Evolutionary conservation across 2,329 filamentous ascomycete genomes (phyloP).

Genomic region (Parascedosporium putredinis): DNA sequence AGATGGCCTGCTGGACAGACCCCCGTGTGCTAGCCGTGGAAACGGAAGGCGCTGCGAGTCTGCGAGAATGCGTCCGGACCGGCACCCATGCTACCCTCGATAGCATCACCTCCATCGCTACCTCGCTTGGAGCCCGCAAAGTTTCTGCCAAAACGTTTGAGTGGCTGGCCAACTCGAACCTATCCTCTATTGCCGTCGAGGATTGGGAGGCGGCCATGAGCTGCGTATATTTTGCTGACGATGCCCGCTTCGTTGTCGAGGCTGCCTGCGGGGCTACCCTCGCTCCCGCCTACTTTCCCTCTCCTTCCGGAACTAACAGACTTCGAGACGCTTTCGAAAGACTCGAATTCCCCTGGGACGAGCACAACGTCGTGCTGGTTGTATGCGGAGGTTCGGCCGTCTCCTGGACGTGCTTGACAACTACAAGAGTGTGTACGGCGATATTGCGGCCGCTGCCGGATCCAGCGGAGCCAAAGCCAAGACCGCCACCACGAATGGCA

Average conservation of each 20-base stretch:
- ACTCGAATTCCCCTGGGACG: constrained; percentile 38
- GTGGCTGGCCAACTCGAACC: constrained; percentile 39
- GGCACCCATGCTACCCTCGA: constrained; percentile 51
- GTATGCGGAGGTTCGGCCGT: constrained; percentile 73
- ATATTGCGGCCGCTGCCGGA: background rate
- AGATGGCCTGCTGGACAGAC: constrained; percentile 15
- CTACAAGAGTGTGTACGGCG: constrained; percentile 34
- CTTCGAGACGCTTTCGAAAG: constrained; percentile 47
- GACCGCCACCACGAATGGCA: no score
- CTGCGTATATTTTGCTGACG: constrained; percentile 67
- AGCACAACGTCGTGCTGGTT: constrained; percentile 69
- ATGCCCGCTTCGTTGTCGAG: constrained; percentile 74
- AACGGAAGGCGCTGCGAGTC: constrained; percentile 61
- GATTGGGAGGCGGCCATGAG: constrained; percentile 67
- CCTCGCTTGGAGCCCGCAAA: constrained; percentile 60
- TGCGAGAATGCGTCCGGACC: constrained; percentile 50
- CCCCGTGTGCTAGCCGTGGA: constrained; percentile 61
- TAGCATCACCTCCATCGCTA: constrained; percentile 66
- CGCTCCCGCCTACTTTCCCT: constrained; percentile 47
- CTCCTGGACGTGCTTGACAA: constrained; percentile 48
- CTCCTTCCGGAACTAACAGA: constrained; percentile 20
- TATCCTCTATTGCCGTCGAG: constrained; percentile 21
- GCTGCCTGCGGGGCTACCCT: constrained; percentile 74
- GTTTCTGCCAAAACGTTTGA: constrained; percentile 60
- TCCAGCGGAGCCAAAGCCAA: background rate